Evolutionary conservation across 805 yeast genomes (phyloP).

Genomic region (Wickerhamiella cacticola): DNA sequence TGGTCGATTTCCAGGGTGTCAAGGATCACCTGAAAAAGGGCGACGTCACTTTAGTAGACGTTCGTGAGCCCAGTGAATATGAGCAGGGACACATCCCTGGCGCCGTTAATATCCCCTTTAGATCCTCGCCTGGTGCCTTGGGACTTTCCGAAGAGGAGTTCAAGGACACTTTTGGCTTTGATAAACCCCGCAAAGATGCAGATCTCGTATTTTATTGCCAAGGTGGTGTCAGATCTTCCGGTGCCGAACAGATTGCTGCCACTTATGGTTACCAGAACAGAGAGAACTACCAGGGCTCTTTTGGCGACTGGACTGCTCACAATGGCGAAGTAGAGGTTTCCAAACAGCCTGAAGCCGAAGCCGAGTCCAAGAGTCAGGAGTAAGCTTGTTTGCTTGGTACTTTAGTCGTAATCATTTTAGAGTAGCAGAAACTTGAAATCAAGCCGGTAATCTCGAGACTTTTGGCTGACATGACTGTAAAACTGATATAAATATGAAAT

Average conservation of each 20-base stretch:
- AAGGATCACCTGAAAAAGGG: slow-evolving; percentile 36
- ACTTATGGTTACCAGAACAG: slow-evolving; percentile 79
- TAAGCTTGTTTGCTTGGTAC: too few relatives aligned
- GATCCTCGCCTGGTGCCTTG: slow-evolving; percentile 85
- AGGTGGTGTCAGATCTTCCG: slow-evolving; percentile 82
- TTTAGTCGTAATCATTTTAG: too few relatives aligned
- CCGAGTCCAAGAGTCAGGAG: not conserved
- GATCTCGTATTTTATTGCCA: slow-evolving; percentile 82
- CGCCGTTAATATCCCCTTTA: slow-evolving; percentile 78
- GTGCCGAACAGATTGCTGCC: slow-evolving; percentile 82
- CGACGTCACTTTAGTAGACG: slow-evolving; percentile 60
- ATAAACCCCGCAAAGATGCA: slow-evolving; percentile 59
- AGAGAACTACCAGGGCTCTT: slow-evolving; percentile 78
- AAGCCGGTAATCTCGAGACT: too few relatives aligned
- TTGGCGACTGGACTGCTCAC: slow-evolving; percentile 63
- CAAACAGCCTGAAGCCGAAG: slow-evolving; percentile 22
- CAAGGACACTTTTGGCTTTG: slow-evolving; percentile 64
- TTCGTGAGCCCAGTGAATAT: slow-evolving; percentile 79
- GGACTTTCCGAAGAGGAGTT: slow-evolving; percentile 71
- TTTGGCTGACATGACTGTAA: too few relatives aligned
- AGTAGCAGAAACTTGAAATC: too few relatives aligned
- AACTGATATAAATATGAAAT: too few relatives aligned
- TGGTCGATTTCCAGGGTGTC: slow-evolving; percentile 43
- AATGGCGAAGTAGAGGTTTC: slow-evolving; percentile 60
- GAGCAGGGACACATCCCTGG: slow-evolving; percentile 67